Conservation (phyloP, 257 asterid genomes). For the Forsythia viridissima region DNA sequence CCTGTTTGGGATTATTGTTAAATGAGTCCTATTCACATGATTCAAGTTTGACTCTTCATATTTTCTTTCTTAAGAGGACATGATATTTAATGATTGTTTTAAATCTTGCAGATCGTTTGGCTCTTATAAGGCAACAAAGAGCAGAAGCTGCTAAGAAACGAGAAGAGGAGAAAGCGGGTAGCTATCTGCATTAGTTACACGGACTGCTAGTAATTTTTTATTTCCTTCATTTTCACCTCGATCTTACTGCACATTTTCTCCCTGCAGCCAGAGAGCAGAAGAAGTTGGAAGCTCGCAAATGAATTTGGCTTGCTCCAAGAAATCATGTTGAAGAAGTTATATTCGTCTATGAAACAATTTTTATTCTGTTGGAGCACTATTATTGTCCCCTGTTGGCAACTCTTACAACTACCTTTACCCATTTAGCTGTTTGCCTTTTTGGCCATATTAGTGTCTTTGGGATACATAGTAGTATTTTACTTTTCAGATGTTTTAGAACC, state of each 20-base stretch:
- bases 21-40: background rate
- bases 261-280: constrained; percentile 82
- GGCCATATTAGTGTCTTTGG: background rate
- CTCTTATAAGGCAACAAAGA: constrained; percentile 81
- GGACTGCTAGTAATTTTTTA: background rate
- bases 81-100: background rate
- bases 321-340: constrained; percentile 17
- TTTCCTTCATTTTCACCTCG: background rate
- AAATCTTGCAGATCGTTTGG: constrained; percentile 70
- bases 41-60: background rate
- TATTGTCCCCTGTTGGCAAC: constrained; percentile 11
- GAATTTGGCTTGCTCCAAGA: constrained; percentile 20
- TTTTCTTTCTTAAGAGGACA: background rate
- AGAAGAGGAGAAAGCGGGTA: constrained; percentile 96
- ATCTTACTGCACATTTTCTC: background rate
- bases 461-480: background rate
- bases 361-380: constrained; percentile 13
- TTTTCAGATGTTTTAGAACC: background rate
- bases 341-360: constrained; percentile 19
- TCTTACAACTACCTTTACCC: background rate
- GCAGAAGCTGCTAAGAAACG: constrained; percentile 93
- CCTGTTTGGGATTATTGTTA: background rate
- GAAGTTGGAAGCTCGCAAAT: constrained; percentile 85
- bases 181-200: background rate
- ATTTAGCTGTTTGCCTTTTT: background rate